phyloP scores from a whole-genome alignment of 352 stramenopile species.

The Blastocystis sp. region DNA sequence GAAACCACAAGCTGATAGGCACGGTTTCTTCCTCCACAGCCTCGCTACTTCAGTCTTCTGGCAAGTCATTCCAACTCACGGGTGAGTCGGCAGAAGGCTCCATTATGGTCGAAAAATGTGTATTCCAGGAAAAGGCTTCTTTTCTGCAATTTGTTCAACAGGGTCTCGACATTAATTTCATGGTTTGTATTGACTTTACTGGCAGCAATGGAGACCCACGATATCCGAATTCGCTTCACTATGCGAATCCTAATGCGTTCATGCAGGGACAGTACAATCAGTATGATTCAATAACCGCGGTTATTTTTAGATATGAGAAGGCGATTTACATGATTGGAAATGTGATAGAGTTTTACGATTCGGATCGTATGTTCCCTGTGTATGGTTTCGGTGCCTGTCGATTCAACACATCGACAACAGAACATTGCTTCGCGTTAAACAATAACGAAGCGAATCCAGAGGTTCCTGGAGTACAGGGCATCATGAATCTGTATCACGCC shows the following conservation, averaged over 20 bases:
- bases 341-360: constrained; percentile 74
- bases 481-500: constrained; percentile 71
- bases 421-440: constrained; percentile 83
- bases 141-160: constrained; percentile 72
- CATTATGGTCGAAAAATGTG: constrained; percentile 47
- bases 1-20: constrained; percentile 74
- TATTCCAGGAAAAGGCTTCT: constrained; percentile 63
- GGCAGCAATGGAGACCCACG: constrained; percentile 71
- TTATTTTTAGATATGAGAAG: constrained; percentile 72
- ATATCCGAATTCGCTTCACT: constrained; percentile 67
- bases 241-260: constrained; percentile 30
- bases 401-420: constrained; percentile 69
- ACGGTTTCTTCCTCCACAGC: constrained; percentile 70
- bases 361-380: constrained; percentile 73
- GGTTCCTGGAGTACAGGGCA: constrained; percentile 72
- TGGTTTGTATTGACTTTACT: constrained; percentile 76
- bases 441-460: constrained; percentile 72
- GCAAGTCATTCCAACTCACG: constrained; percentile 64
- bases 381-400: constrained; percentile 79
- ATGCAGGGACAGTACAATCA: constrained; percentile 63
- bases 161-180: constrained; percentile 78
- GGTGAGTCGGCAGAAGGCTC: neutral
- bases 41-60: constrained; percentile 70
- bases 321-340: constrained; percentile 70
- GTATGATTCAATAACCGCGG: constrained; percentile 6